phyloP scores from a whole-genome alignment of 169 alveolate species.

The Plasmodium inui region DNA sequence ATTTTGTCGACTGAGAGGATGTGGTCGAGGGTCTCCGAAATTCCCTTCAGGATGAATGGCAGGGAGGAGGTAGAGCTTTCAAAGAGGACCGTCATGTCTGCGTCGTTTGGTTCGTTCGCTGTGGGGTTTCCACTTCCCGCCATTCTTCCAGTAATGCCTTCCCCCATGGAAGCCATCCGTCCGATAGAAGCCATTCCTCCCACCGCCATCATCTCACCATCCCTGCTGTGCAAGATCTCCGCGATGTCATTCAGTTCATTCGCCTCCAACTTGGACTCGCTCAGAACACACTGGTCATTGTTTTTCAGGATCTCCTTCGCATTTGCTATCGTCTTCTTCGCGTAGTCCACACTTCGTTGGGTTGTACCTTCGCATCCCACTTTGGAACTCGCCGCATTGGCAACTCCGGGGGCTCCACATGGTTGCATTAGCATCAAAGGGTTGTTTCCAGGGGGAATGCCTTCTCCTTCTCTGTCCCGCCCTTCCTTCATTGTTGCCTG shows the following conservation, averaged over 20 bases:
- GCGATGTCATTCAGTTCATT: background rate
- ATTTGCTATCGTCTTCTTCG: background rate
- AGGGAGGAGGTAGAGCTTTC: background rate
- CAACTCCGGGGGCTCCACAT: background rate
- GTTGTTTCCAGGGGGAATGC: background rate
- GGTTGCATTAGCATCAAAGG: background rate
- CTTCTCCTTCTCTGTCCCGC: background rate
- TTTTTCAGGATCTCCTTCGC: constrained; percentile 5
- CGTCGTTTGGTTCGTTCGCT: background rate
- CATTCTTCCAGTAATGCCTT: background rate
- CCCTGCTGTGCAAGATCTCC: background rate
- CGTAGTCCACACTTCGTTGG: background rate
- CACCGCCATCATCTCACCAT: too few species aligned
- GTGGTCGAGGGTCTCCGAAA: constrained; percentile 10
- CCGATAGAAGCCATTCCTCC: too few species aligned
- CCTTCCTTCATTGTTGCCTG: background rate
- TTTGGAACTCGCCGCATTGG: background rate
- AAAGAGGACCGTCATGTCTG: background rate
- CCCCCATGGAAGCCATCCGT: background rate
- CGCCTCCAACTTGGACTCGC: background rate
- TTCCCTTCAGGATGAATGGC: constrained; percentile 29
- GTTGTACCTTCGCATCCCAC: background rate
- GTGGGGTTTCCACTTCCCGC: background rate
- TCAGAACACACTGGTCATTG: background rate
- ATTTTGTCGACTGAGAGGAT: constrained; percentile 15